Evolutionary conservation across 1,139 yeast species (phyloP).

Genomic region (Sugiyamaella japonica): DNA sequence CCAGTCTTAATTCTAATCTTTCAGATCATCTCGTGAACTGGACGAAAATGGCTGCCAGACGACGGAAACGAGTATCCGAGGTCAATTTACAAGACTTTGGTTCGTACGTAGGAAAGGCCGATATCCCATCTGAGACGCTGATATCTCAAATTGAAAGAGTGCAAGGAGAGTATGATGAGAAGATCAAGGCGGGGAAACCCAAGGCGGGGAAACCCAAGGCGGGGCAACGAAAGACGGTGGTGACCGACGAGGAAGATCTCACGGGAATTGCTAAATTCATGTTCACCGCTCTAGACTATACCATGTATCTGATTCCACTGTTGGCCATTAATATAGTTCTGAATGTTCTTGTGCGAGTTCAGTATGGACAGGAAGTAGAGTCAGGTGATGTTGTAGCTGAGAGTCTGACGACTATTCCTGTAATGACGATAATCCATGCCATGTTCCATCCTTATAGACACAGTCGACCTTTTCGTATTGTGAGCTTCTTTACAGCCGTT

Average conservation of each 20-base stretch:
- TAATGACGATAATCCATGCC: constrained; percentile 34
- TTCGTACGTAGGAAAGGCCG: constrained; percentile 29
- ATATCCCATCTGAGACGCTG: constrained; percentile 33
- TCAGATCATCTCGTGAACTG: not conserved
- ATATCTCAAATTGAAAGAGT: constrained; percentile 34
- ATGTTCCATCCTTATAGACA: constrained; percentile 33
- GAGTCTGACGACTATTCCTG: constrained; percentile 34
- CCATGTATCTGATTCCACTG: constrained; percentile 38
- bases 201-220: not conserved
- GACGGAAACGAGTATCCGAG: constrained; percentile 13
- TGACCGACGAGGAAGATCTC: constrained; percentile 27
- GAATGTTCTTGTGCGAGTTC: constrained; percentile 40
- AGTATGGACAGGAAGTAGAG: constrained; percentile 36
- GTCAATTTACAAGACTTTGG: constrained; percentile 13
- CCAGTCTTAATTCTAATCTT: no score
- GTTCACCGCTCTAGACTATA: constrained; percentile 37
- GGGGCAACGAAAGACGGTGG: no score
- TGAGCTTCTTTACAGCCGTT: constrained; percentile 31
- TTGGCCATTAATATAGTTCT: constrained; percentile 38
- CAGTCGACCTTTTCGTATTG: constrained; percentile 29
- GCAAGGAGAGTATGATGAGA: constrained; percentile 22
- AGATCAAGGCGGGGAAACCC: not conserved
- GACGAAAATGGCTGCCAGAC: constrained; percentile 4
- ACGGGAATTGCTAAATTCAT: constrained; percentile 30
- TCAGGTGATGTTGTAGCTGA: constrained; percentile 29